Evolutionary conservation across 768 basidiomycete genomes (phyloP), one percentile per base, ranked within the genome.

Genomic region (Psilocybe cyanescens): DNA sequence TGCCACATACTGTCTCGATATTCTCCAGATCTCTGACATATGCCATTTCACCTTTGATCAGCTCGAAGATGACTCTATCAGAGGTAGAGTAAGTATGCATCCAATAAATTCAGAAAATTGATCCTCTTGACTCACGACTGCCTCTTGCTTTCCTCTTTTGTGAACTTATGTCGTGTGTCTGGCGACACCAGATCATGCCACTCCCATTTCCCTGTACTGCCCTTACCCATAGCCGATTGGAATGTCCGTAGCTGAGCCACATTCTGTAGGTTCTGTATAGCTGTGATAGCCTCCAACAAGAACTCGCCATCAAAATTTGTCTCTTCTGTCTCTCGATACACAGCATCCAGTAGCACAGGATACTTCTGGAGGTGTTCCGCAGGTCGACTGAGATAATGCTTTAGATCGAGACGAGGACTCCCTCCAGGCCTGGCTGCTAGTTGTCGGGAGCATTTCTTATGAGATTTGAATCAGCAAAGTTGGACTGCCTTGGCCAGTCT

Each of bases 31-130:
- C 96, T 63, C 88, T 91, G n/a, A 97, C 95, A 72, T 97, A 97
- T 28, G 87, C 86, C 95, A 98, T 98, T 76, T 98, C 95, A 61
- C 91, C 91, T 71, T 97, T 92, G 74, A 98, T 97, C 59, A 97
- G 76, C 76, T 98, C 95, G 69, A 97, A 98, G 50, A 97, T 95
- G 65, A 92, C 87, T 52, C 94, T 95, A 67, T 37, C 47, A 60
- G 41, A 19, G 2, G 51, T 35, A 16, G 52, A 54, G 59, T 54
- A 41, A 48, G 55, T 33, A 39, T 55, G 58, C 16, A 17, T 49
- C 11, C 9, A 9, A 14, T 16, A 48, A 44, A 24, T 24, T 58
- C 52, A 44, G 24, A 16, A 16, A 7, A 60, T 19, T 37, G 2
- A n/a, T 44, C 14, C 41, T 12, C 14, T 37, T 5, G n/a, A 76